Base-by-base conservation (phyloP, 73 alveolate genomes). In the Paramecium sexaurelia region DNA sequence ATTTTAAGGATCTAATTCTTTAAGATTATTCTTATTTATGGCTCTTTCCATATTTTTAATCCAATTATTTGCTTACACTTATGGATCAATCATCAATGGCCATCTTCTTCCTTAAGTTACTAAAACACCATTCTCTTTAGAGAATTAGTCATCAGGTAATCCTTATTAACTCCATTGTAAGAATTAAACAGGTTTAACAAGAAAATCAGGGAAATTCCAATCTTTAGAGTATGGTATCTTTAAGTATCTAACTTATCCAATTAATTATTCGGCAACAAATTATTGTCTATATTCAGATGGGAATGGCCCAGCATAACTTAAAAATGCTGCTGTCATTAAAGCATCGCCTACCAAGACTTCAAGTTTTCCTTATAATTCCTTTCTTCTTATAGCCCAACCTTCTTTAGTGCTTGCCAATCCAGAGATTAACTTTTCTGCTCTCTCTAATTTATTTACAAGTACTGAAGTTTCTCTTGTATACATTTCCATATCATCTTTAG, bases 241-340 rank as follows among this genome's bases (percentile, higher is more conserved):
- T 29, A 88, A 87, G 19, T 88, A 68, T 88, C 87, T 36, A 8
- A 88, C 94, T 27, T 88, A 88, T 7, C 78, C 94, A 8, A 88
- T 68, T 11, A 88, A 43, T n/a, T 55, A 55, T 35, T 88, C 94
- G 5, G 56, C 37, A 15, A 94, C 84, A 68, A 97, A 95, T 68
- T 93, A 71, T 55, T 96, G 94, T 95, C 99, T 95, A 92, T 97
- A 96, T 84, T 97, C 98, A 61, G 98, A 97, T 15, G 99, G 99
- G 98, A 99, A 99, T 22, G 99, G 99, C n/a, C 99, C 99, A 8
- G 96, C 96, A 92, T 99, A 99, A 88, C 99, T 96, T 95, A 99
- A 94, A 94, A 98, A 96, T 32, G 99, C 99, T n/a, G 99, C 99
- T 22, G 99, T 97, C 84, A 99, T 75, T 47, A 99, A 96, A 55